Conservation (phyloP, 176 grass and related monocot genomes). For the Oryza glaberrima region DNA sequence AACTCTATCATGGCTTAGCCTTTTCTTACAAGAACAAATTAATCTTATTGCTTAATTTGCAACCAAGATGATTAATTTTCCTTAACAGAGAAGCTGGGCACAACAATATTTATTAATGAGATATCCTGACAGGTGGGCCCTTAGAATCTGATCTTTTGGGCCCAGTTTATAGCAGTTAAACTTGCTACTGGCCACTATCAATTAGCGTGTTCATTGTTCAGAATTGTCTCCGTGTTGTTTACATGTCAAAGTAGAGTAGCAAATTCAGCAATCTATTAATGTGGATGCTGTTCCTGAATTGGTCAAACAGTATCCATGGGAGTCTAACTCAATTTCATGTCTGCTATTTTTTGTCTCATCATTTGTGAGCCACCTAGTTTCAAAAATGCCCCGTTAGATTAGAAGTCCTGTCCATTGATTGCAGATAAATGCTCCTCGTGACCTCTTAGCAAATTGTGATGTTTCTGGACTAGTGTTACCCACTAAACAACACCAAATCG, state of each 20-base stretch:
- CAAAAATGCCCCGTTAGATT: slow-evolving; percentile 14
- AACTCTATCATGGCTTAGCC: neutral
- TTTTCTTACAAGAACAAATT: slow-evolving; percentile 30
- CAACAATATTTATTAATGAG: neutral
- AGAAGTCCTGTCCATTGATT: slow-evolving; percentile 1
- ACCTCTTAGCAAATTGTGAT: slow-evolving; percentile 7
- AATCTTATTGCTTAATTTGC: slow-evolving; percentile 2
- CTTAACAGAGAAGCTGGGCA: neutral
- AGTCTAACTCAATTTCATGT: slow-evolving; percentile 11
- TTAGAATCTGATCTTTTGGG: neutral
- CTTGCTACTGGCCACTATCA: neutral
- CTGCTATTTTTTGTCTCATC: neutral
- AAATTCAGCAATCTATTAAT: neutral
- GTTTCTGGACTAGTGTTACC: slow-evolving; percentile 29
- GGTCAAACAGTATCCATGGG: slow-evolving; percentile 10
- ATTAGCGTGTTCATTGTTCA: slow-evolving; percentile 4
- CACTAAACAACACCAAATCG: slow-evolving; percentile 2
- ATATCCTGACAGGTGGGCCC: neutral
- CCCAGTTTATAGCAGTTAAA: neutral
- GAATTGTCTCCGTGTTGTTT: neutral
- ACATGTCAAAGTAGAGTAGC: neutral
- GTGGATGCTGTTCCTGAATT: slow-evolving; percentile 10
- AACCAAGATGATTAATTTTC: slow-evolving; percentile 12
- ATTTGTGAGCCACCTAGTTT: neutral
- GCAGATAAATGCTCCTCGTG: neutral